Evolutionary conservation across 73 alveolate species (phyloP), one percentile per base, ranked within the genome.

Genomic region (Stentor coeruleus): DNA sequence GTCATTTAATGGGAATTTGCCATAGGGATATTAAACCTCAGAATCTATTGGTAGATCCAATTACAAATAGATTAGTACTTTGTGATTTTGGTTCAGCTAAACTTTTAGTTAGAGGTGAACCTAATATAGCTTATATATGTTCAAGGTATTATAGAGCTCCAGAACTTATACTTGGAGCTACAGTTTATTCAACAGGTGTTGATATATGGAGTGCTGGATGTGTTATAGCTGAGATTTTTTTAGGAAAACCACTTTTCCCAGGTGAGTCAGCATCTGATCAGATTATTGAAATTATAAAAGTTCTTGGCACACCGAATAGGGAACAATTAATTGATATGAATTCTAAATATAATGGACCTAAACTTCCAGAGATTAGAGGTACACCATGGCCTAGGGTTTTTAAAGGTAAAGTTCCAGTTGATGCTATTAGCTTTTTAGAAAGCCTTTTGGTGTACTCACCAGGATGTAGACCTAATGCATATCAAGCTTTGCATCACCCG

Each of bases 61-160:
- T 73, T 74, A 85, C 94, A 0, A 93, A 93, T 73, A 76, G 84
- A 75, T 81, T 93, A 36, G 79, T 91, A 76, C 58, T 89, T 39
- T 92, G 98, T 55, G 98, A 92, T 84, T 92, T 92, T 82, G 98
- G 98, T 35, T 38, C 88, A 38, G 98, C 98, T 11, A 92, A 92
- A 75, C 41, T 79, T 74, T 66, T 89, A 14, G 81, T 83, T 0
- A 60, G 15, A 41, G 95, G 94, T 0, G 96, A 91, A 75, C 87
- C 93, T 26, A 91, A 89, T 76, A 91, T 91, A 28, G 77, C 93
- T 33, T 90, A 91, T 49, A 92, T 90, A 30, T 85, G 95, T 77
- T 84, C 94, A 31, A 84, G 98, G 85, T 92, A 88, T 81, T 92
- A 92, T 74, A 82, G 97, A 77, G 97, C 97, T 3, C 97, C 97